Percentiles rank a stretch among this genome's conserved stretches.
Evolutionary conservation across 352 stramenopile species (phyloP).

Genomic region (Thalassiosira sp.): DNA sequence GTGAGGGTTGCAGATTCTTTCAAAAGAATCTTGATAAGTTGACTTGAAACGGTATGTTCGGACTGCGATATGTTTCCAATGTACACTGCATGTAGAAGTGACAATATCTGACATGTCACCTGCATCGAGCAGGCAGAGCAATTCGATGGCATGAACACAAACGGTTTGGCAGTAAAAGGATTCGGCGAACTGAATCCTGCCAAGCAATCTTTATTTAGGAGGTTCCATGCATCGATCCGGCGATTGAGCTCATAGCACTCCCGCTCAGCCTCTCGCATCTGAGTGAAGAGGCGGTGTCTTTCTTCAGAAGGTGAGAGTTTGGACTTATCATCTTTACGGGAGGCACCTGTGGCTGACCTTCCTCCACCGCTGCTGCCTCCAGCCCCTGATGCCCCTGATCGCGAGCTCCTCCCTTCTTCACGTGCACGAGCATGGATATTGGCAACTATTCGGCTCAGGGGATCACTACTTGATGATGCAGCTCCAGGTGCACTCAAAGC

Average conservation of each 20-base stretch:
- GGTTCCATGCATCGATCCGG: constrained; percentile 78
- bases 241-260: constrained; percentile 76
- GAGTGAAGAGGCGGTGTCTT: constrained; percentile 64
- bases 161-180: constrained; percentile 15
- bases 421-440: constrained; percentile 52
- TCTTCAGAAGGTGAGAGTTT: constrained; percentile 60
- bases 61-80: constrained; percentile 45
- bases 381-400: constrained; percentile 13
- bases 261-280: constrained; percentile 76
- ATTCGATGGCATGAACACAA: constrained; percentile 61
- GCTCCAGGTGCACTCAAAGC: constrained; percentile 45
- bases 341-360: constrained; percentile 12
- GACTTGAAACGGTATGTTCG: constrained; percentile 50
- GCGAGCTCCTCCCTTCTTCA: constrained; percentile 23
- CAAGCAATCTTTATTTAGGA: constrained; percentile 71
- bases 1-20: constrained; percentile 44
- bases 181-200: constrained; percentile 13
- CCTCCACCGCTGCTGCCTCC: constrained; percentile 20
- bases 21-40: constrained; percentile 55
- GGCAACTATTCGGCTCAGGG: constrained; percentile 57
- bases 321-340: constrained; percentile 47
- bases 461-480: constrained; percentile 43
- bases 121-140: constrained; percentile 65
- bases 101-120: constrained; percentile 61
- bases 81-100: constrained; percentile 63